These are phyloP conservation scores for Pseudonitzschia multiseries DNA, from an alignment of 108 stramenopile species.

Conservation along the genomic window DNA sequence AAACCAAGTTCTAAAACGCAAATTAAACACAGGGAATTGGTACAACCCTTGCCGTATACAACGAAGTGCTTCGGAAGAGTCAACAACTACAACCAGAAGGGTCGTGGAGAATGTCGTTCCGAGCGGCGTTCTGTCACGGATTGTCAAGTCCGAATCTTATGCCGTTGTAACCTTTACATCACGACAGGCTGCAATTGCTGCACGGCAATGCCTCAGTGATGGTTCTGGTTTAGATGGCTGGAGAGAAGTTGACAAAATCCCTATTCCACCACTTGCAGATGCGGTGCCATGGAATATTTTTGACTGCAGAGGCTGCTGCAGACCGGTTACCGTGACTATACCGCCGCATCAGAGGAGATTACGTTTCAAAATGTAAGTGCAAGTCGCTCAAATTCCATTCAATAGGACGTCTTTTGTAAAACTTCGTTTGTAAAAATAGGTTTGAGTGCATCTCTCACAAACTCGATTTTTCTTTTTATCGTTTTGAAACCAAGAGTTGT, in stretches of 20 bases:
- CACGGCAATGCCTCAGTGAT: slow-evolving; percentile 76
- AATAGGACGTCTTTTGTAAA: neutral
- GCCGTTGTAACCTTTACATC: slow-evolving; percentile 81
- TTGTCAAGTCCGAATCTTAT: slow-evolving; percentile 46
- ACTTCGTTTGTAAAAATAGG: neutral
- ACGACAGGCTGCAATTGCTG: slow-evolving; percentile 86
- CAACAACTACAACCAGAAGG: neutral
- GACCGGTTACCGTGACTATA: slow-evolving; percentile 83
- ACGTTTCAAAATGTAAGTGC: slow-evolving; percentile 48
- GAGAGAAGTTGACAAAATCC: slow-evolving; percentile 58
- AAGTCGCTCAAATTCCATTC: neutral
- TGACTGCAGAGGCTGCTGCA: slow-evolving; percentile 81
- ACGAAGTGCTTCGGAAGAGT: neutral
- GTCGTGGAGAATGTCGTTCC: neutral
- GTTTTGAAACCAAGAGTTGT: slow-evolving; percentile 3
- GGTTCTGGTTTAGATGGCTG: slow-evolving; percentile 74
- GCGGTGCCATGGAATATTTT: slow-evolving; percentile 74
- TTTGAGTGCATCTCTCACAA: neutral
- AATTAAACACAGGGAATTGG: slow-evolving; percentile 2
- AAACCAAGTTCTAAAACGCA: neutral
- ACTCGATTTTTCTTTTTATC: neutral
- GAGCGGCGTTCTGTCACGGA: neutral
- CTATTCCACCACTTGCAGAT: slow-evolving; percentile 85
- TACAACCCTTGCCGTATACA: neutral
- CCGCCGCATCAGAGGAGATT: slow-evolving; percentile 57